Base-by-base conservation (phyloP, 2,329 filamentous ascomycete species). In the Arthrobotrys pseudoclavata region DNA sequence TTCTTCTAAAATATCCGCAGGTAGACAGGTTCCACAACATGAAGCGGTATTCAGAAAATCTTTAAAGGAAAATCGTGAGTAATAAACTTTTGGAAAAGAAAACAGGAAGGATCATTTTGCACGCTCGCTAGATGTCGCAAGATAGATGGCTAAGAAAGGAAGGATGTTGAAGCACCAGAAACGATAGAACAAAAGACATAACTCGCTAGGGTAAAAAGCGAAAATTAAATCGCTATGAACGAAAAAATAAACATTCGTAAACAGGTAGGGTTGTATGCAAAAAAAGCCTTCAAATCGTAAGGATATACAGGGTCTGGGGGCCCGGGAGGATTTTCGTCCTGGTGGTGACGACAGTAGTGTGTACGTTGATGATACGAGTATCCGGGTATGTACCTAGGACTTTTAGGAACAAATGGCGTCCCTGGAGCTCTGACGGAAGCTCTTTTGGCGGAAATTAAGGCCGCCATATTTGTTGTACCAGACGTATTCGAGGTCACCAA, bases 401-500 rank as follows among this genome's bases (percentile, higher is more conserved):
- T 57, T 63, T 45, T 47, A 78, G 20, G 67, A 69, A 42, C 62
- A 48, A 13, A 78, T 72, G 13, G 75, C 68, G 15, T 78, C 68
- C 45, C 60, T 68, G 12, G 75, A 53, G 53, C 34, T 72, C 37
- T 68, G 47, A 53, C 75, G 75, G 55, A 78, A 78, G 34, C 75
- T 72, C 40, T 78, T 72, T 42, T 72, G 67, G 20, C 69, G 75
- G 29, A 78, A 78, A 26, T 72, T 78, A 48, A 78, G 52, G 26
- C 75, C 75, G 12, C 42, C 55, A 34, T 78, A 78, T 20, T 78
- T 68, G 13, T 68, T 68, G 34, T 78, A 78, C 75, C 75, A 78
- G 53, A 78, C 75, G 34, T 78, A 78, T 45, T 78, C 75, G n/a
- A 78, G 75, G 48, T 78, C 75, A n/a, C 75, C 68, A n/a, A 78